Evolutionary conservation across 1,139 yeast species (phyloP), one percentile per base, ranked within the genome.

Genomic region (Tardiomyces blankii): DNA sequence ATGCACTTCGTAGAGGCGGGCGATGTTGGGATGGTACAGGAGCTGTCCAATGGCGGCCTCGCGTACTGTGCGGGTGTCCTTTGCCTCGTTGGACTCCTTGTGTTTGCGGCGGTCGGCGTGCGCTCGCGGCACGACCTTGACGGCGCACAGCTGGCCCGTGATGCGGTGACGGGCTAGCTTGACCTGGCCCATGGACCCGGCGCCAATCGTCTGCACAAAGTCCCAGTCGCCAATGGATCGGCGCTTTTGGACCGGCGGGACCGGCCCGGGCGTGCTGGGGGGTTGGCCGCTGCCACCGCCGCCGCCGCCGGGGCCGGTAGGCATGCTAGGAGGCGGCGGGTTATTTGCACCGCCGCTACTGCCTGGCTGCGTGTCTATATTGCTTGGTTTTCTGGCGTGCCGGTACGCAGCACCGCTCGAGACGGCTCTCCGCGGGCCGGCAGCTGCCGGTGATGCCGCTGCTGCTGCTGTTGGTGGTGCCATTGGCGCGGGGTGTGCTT

Each of bases 101-200:
- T 82, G 93, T 56, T 83, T 84, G 51, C 82, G 72, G 51, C 78
- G 80, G 28, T 75, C 69, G 23, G 79, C 77, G 61, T 83, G 91
- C 40, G 88, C 88, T 54, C 93, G 74, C 54, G 72, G 72, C 18
- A 69, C 67, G 25, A 69, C 67, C 51, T 69, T 69, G 48, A 69
- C 70, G 2, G 73, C 97, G 65, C 96, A 88, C 25, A 84, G 72
- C 60, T 88, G 96, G 46, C 77, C 77, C 1, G 96, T 86, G 39
- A 78, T 64, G 53, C 84, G 77, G 66, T 89, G 95, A 57, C 79
- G 82, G 2, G 97, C 97, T 42, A 91, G 71, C 64, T 93, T 93
- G 44, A 91, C 99, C 64, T 91, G 94, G 48, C 99, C 99, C 98
- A 93, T 91, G 1, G 96, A 86, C 2, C 99, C 98, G 3, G 97